Percentiles rank a stretch among this genome's conserved stretches.
phyloP scores from a whole-genome alignment of 2,329 filamentous ascomycete species.

The Sarocladiaceae sp. region DNA sequence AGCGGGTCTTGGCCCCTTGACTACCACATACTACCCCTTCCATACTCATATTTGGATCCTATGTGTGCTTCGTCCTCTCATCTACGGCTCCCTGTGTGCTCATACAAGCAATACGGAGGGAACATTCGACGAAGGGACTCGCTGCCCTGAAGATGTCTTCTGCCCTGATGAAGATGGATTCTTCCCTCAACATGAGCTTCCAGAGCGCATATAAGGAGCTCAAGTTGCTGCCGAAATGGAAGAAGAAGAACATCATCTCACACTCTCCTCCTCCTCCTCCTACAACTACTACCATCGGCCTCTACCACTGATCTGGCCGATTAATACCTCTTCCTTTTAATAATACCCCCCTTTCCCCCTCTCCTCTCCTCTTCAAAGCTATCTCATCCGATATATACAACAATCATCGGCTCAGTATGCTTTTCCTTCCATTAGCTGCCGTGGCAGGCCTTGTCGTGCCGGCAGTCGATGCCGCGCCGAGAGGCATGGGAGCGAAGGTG shows the following conservation, averaged over 20 bases:
- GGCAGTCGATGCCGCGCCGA: conserved; percentile 21
- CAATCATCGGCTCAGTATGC: conserved; percentile 17
- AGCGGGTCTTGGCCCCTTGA: conserved; percentile 6
- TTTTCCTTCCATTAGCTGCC: conserved; percentile 18
- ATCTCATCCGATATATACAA: neutral
- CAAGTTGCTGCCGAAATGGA: conserved; percentile 1
- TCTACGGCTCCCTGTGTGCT: neutral
- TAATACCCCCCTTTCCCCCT: neutral
- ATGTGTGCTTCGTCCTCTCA: neutral
- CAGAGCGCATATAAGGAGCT: conserved; percentile 1
- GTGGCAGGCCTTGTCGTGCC: conserved; percentile 21
- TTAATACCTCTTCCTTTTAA: neutral
- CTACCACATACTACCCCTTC: conserved; percentile 3
- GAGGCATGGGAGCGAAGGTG: conserved; percentile 17
- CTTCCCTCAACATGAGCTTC: neutral
- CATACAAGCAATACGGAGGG: neutral
- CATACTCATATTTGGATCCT: neutral
- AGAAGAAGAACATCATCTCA: conserved; percentile 8
- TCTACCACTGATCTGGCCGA: neutral
- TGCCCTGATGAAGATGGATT: neutral
- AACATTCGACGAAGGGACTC: neutral
- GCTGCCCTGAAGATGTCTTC: neutral
- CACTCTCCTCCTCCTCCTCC: neutral
- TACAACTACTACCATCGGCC: neutral
- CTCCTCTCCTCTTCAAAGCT: conserved; percentile 3